Evolutionary conservation across 495 filamentous ascomycete genomes (phyloP), one percentile per base, ranked within the genome.

Genomic region (Letharia lupina): DNA sequence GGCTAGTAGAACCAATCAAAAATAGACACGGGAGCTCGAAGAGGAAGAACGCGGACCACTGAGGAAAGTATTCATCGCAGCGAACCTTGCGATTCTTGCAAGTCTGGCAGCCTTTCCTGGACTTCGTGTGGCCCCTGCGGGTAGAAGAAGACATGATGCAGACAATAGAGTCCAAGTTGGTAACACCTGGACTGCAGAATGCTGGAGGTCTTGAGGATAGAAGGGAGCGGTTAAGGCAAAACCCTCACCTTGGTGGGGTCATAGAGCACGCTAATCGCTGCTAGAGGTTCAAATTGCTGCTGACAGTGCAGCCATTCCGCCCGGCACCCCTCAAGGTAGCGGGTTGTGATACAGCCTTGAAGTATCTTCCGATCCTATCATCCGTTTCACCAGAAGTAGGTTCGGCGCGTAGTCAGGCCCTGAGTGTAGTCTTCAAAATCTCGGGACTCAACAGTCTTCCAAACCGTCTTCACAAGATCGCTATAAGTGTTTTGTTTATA

Each of bases 101-200:
- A 18, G 50, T 54, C 23, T 54, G 50, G 50, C 50, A 54, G 50
- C 50, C 50, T 54, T 54, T 54, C 28, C 50, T 54, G 15, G 50
- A 54, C 15, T 54, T 54, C 28, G 50, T 54, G 13, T 54, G 50
- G 12, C 28, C 28, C 28, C 23, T 54, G 50, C 50, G 50, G 50
- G 11, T 54, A 13, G 23, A 54, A 33, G 50, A 54, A 54, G 50
- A 54, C 50, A 54, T 54, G 28, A 7, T 33, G 12, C 1, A 33
- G 50, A 54, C 23, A 33, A 54, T 23, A 7, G 13, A 4, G 1
- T 54, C 16, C 50, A 3, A 31, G 10, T 54, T 28, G 4, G 12
- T 31, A 5, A 54, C 13, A 54, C 28, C 28, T 33, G 10, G 50
- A 31, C 28, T 13, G 50, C 12, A 54, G 16, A 33, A 54, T 13